Evolutionary conservation across 805 yeast species (phyloP).

Genomic region (Candida wancherniae): DNA sequence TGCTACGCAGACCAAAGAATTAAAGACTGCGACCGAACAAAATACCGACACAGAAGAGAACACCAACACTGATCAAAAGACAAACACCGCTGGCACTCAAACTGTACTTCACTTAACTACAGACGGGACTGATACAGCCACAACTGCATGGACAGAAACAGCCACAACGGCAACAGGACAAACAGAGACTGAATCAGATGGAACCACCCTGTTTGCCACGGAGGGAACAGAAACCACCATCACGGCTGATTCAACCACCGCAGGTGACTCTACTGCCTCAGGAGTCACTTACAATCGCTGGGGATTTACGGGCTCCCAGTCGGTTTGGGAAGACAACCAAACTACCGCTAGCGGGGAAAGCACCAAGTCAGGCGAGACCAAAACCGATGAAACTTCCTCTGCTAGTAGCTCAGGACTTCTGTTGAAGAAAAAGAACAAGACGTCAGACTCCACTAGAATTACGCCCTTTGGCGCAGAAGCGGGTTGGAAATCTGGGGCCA

Average conservation of each 20-base stretch:
- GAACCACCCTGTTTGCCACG: conserved; percentile 2
- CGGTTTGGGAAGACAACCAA: conserved; percentile 26
- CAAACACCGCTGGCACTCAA: conserved; percentile 5
- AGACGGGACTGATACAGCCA: neutral
- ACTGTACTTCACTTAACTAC: neutral
- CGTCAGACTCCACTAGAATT: conserved; percentile 3
- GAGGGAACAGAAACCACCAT: conserved; percentile 9
- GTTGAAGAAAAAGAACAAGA: conserved; percentile 3
- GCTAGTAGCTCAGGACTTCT: conserved; percentile 7
- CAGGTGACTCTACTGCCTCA: neutral
- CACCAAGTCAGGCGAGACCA: no score
- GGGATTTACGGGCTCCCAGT: conserved; percentile 40
- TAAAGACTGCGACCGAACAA: conserved; percentile 2
- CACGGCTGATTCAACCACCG: conserved; percentile 7
- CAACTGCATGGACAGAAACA: conserved; percentile 9
- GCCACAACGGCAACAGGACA: conserved; percentile 1
- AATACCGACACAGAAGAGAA: conserved; percentile 3
- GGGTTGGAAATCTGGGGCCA: conserved; percentile 10
- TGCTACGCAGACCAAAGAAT: conserved; percentile 1
- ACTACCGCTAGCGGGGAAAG: conserved; percentile 1
- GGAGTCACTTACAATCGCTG: conserved; percentile 32
- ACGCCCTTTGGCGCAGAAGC: conserved; percentile 1
- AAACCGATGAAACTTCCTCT: no score
- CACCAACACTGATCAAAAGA: conserved; percentile 4
- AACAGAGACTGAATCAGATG: no score